Base-by-base conservation (phyloP, 2,329 filamentous ascomycete genomes). In the Sclerotinia nivalis region DNA sequence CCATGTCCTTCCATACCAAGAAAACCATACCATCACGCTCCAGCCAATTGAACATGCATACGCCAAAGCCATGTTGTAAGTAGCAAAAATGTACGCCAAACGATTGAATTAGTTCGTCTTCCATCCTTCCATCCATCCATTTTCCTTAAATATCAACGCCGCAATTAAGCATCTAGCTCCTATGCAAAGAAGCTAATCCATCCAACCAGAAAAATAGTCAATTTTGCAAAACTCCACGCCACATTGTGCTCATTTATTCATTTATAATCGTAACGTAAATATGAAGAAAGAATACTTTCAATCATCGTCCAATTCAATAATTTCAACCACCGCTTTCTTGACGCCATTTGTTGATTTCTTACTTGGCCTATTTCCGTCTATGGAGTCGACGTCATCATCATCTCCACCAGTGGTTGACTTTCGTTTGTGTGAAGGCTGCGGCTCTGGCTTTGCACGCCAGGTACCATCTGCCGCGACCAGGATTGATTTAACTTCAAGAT, bases 381-480 rank as follows among this genome's bases (percentile, higher is more conserved):
- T 43, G 6, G 60, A 65, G 49, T 71, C 68, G 45, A 50, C 68
- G 31, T 72, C 66, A 40, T 56, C 49, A 8, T 68, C 50, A 28
- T 66, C 52, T 49, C 20, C 40, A 58, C 31, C 50, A 9, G 50
- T 52, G 22, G 52, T 58, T 18, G 68, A 66, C 28, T 70, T 70
- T 43, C 68, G 54, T 60, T 70, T 70, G 12, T 67, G 54, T 58
- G 68, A 52, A 28, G 59, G 28, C n/a, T 71, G 73, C 25, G 74
- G 70, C 56, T 82, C 80, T 12, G 74, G 73, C 72, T 85, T 87
- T 4, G 86, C 80, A 64, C 81, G 83, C 92, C 92, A 96, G 1
- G 79, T 83, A 0, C 91, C 91, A 77, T 92, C 86, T 1, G 84
- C 80, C 25, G 85, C 82, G 1, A 94, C 85, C 7, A 87, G 79